These are phyloP conservation scores for Saturnispora silvae DNA, from an alignment of 805 yeast genomes.

Conservation along the genomic window DNA sequence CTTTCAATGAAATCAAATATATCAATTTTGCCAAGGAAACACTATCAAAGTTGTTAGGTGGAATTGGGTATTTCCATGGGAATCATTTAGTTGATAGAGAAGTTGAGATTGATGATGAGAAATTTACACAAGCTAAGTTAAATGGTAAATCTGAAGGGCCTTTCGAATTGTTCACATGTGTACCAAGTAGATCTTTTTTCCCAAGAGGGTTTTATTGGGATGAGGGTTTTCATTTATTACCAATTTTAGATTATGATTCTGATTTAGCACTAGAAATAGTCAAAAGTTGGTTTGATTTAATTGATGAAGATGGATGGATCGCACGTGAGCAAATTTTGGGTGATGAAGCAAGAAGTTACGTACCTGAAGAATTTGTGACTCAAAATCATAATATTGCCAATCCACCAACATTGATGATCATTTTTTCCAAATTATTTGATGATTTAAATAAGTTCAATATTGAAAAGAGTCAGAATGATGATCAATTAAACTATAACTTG, in stretches of 20 bases:
- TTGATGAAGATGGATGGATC: slow-evolving; percentile 92
- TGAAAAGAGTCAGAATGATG: slow-evolving; percentile 10
- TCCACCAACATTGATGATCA: slow-evolving; percentile 87
- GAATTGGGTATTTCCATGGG: slow-evolving; percentile 82
- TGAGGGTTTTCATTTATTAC: slow-evolving; percentile 90
- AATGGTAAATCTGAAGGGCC: slow-evolving; percentile 66
- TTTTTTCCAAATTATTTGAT: slow-evolving; percentile 47
- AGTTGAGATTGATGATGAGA: slow-evolving; percentile 58
- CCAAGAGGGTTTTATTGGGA: slow-evolving; percentile 99
- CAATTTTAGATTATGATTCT: slow-evolving; percentile 71
- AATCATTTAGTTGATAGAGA: slow-evolving; percentile 70
- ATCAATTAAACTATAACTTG: slow-evolving; percentile 18
- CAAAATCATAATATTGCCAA: slow-evolving; percentile 89
- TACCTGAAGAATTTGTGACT: slow-evolving; percentile 71
- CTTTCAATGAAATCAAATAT: slow-evolving; percentile 38
- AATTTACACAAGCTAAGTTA: slow-evolving; percentile 41
- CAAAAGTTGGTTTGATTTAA: slow-evolving; percentile 76
- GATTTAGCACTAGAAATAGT: slow-evolving; percentile 72
- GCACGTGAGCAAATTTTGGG: slow-evolving; percentile 94
- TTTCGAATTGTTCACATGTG: slow-evolving; percentile 62
- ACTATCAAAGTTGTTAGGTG: slow-evolving; percentile 78
- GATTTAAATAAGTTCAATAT: slow-evolving; percentile 12
- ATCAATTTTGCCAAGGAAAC: slow-evolving; percentile 62
- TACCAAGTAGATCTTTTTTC: slow-evolving; percentile 88
- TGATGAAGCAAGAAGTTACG: slow-evolving; percentile 77